Evolutionary conservation across 1,139 yeast genomes (phyloP), one percentile per base, ranked within the genome.

Genomic region (Petasospora fabianii): DNA sequence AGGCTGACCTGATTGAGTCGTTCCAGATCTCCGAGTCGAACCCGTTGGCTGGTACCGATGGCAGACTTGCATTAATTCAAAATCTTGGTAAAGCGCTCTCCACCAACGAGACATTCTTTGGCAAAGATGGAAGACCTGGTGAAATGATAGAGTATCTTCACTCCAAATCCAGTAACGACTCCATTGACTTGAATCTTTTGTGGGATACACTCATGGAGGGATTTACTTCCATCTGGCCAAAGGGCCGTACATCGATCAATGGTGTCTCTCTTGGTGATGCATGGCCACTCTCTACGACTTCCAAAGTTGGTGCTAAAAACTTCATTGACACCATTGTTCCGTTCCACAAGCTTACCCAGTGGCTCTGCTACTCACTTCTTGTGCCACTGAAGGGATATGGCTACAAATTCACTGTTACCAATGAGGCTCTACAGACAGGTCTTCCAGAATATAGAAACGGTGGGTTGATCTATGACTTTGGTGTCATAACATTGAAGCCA

Each of bases 361-460:
- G 83, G 83, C 61, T 77, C 13, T 70, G 80, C 26, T 77, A 77
- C 53, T 77, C 83, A 2, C 56, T 77, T 35, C 55, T 77, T 16
- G 68, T 69, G 9, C 82, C 82, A 5, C 60, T 77, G 38, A 65
- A 64, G 38, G 58, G 61, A 20, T 71, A 61, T 48, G 69, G 68
- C 4, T 62, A 75, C 33, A 56, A 59, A 27, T 70, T 77, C 48
- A 54, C 51, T 1, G 60, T 69, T 18, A 32, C 45, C 5, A 68
- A 73, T 43, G 65, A 71, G 38, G 52, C 60, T 1, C 57, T 68
- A 32, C 74, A 73, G 59, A 77, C 83, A 0, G 84, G 83, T 0
- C 59, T 77, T 33, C 83, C 84, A 5, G 84, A 77, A 53, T 77
- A 77, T 54, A 64, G 84, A 50, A 77, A 77, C 45, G 84, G 83